These are phyloP conservation scores for Megacollybia marginata DNA, from an alignment of 768 basidiomycete species.

Conservation along the genomic window DNA sequence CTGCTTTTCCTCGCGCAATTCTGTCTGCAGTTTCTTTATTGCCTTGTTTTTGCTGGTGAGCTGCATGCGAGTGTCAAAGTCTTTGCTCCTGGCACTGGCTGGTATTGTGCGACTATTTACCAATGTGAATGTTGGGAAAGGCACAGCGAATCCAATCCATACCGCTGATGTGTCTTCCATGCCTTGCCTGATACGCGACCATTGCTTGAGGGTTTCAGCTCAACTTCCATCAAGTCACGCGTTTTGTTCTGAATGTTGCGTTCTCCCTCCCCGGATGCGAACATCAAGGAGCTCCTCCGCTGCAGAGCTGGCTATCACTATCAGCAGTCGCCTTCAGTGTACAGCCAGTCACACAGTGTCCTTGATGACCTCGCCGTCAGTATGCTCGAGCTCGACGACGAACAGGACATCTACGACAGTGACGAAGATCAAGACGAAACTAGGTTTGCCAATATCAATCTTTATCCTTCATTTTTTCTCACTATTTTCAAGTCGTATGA, in stretches of 20 bases:
- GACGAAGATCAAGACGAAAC: slow-evolving; percentile 19
- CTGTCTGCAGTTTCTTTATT: slow-evolving; percentile 64
- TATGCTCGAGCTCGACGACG: slow-evolving; percentile 53
- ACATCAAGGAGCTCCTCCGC: too few species aligned
- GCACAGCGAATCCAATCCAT: too few species aligned
- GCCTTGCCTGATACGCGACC: slow-evolving; percentile 66
- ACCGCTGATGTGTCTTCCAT: slow-evolving; percentile 28
- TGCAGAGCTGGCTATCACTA: neutral
- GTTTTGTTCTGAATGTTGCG: neutral
- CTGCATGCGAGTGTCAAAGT: slow-evolving; percentile 45
- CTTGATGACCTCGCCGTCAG: slow-evolving; percentile 42
- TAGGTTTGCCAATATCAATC: too few species aligned
- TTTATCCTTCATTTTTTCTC: too few species aligned
- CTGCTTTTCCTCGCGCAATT: slow-evolving; percentile 71
- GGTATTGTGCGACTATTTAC: too few species aligned
- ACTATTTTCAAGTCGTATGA: slow-evolving; percentile 42
- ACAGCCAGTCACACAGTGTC: slow-evolving; percentile 25
- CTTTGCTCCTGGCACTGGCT: neutral
- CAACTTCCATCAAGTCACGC: neutral
- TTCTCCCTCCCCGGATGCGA: too few species aligned
- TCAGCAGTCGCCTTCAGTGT: slow-evolving; percentile 16
- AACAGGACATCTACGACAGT: slow-evolving; percentile 25
- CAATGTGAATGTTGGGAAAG: too few species aligned
- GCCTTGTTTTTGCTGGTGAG: slow-evolving; percentile 59
- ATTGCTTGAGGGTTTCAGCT: slow-evolving; percentile 12